These are phyloP conservation scores for Pichia sporocuriosa DNA, from an alignment of 805 yeast species.

Conservation along the genomic window DNA sequence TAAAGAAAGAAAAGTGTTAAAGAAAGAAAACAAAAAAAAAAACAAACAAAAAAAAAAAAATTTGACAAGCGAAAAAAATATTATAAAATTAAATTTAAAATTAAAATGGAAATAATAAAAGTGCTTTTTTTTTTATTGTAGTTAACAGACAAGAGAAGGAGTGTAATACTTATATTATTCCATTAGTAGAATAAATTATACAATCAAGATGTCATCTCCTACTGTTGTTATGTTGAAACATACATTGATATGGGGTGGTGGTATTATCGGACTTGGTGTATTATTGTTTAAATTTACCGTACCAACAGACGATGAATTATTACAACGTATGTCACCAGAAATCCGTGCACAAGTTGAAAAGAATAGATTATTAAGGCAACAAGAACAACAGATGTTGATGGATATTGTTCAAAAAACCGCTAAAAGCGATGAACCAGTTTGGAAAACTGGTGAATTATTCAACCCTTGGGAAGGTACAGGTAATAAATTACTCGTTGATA, in stretches of 20 bases:
- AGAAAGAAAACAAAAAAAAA: not conserved
- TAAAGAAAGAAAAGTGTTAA: not conserved
- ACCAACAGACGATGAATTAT: conserved; percentile 78
- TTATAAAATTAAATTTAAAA: too few relatives aligned
- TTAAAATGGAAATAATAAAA: too few relatives aligned
- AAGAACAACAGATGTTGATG: conserved; percentile 66
- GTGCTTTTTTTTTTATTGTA: too few relatives aligned
- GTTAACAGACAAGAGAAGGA: too few relatives aligned
- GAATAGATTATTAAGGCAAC: conserved; percentile 52
- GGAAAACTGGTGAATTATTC: conserved; percentile 69
- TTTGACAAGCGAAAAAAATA: too few relatives aligned
- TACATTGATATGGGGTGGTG: conserved; percentile 43
- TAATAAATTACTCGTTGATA: conserved; percentile 32
- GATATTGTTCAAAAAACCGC: conserved; percentile 58
- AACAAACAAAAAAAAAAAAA: not conserved
- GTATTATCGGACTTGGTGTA: conserved; percentile 67
- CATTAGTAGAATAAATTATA: too few relatives aligned
- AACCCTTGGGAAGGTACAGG: conserved; percentile 56
- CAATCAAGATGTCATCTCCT: conserved; percentile 12
- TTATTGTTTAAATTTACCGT: conserved; percentile 64
- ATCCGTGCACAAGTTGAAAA: conserved; percentile 66
- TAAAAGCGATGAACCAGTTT: conserved; percentile 66
- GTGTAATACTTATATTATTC: too few relatives aligned
- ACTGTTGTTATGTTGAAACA: conserved; percentile 23
- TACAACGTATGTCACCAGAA: conserved; percentile 75